Percentiles rank a stretch among this genome's conserved stretches.
Conservation (phyloP, 2,329 filamentous ascomycete species). For the Fusarium anguioides region DNA sequence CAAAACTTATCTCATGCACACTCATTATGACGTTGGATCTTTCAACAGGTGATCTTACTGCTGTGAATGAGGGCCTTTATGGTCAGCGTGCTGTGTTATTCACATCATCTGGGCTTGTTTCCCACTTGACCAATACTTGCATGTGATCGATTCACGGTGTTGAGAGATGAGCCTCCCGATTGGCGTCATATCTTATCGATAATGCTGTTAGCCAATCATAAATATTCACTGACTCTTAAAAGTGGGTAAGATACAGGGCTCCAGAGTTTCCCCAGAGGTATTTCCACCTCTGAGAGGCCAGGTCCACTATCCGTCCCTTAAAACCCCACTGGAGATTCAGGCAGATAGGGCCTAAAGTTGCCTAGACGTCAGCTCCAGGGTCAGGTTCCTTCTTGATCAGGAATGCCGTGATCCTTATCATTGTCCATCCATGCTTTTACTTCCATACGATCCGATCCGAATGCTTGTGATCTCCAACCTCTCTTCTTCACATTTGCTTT, state of each 20-base stretch:
- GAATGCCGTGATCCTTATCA: constrained; percentile 39
- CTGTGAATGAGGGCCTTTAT: constrained; percentile 7
- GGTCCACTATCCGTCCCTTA: constrained; percentile 18
- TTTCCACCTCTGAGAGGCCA: constrained; percentile 22
- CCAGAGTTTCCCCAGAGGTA: constrained; percentile 28
- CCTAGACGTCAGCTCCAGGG: constrained; percentile 36
- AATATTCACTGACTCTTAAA: not conserved
- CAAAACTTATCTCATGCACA: constrained; percentile 11
- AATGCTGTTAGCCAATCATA: constrained; percentile 22
- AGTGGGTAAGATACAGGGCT: constrained; percentile 9
- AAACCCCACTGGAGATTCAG: constrained; percentile 29
- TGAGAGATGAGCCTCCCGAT: constrained; percentile 29
- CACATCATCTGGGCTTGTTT: constrained; percentile 37
- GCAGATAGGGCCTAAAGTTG: constrained; percentile 30
- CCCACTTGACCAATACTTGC: constrained; percentile 39
- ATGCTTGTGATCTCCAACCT: constrained; percentile 17
- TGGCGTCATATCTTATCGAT: constrained; percentile 46
- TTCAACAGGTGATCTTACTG: constrained; percentile 23
- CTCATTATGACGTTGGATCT: constrained; percentile 6
- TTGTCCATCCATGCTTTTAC: constrained; percentile 16
- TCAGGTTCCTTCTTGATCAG: constrained; percentile 38
- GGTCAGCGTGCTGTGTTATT: constrained; percentile 24
- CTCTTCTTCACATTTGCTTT: constrained; percentile 3
- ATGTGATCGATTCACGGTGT: constrained; percentile 42
- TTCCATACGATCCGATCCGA: constrained; percentile 32